A percentile compares a stretch with the other conserved stretches of the same genome.
Conservation (phyloP, 176 grass and related monocot species). For the Cenchrus fungigraminus region DNA sequence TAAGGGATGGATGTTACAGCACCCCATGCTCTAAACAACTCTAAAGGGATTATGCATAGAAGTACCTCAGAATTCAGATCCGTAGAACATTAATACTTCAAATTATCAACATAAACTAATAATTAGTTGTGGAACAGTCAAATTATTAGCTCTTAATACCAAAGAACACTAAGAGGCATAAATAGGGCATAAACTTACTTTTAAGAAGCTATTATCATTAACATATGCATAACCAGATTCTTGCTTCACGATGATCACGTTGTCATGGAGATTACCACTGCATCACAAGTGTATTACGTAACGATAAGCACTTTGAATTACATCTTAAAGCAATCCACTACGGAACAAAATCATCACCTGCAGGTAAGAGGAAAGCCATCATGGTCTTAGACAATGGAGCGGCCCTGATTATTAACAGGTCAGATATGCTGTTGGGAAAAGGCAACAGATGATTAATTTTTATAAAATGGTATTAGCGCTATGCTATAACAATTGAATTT, state of each 20-base stretch:
- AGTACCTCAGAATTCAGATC: too few species aligned
- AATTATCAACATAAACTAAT: too few species aligned
- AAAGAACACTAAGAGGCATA: neutral
- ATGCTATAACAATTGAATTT: neutral
- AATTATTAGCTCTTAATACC: too few species aligned
- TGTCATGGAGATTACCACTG: conserved; percentile 90
- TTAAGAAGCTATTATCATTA: conserved; percentile 80
- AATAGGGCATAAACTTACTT: conserved; percentile 56
- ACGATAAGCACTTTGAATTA: neutral
- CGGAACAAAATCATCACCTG: conserved; percentile 63
- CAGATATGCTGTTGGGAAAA: conserved; percentile 63
- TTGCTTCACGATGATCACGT: conserved; percentile 98
- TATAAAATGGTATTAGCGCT: neutral
- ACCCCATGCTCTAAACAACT: too few species aligned
- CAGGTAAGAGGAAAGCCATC: conserved; percentile 94
- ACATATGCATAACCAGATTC: conserved; percentile 79
- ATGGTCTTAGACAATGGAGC: conserved; percentile 68
- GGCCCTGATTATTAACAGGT: conserved; percentile 90
- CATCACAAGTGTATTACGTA: conserved; percentile 27
- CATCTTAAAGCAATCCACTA: neutral
- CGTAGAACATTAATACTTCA: too few species aligned
- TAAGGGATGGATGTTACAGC: too few species aligned
- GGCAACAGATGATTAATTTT: conserved; percentile 16
- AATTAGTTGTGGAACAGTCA: too few species aligned
- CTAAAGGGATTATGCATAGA: too few species aligned